Evolutionary conservation across 495 filamentous ascomycete genomes (phyloP).

Genomic region (Rostrohypoxylon terebratum): DNA sequence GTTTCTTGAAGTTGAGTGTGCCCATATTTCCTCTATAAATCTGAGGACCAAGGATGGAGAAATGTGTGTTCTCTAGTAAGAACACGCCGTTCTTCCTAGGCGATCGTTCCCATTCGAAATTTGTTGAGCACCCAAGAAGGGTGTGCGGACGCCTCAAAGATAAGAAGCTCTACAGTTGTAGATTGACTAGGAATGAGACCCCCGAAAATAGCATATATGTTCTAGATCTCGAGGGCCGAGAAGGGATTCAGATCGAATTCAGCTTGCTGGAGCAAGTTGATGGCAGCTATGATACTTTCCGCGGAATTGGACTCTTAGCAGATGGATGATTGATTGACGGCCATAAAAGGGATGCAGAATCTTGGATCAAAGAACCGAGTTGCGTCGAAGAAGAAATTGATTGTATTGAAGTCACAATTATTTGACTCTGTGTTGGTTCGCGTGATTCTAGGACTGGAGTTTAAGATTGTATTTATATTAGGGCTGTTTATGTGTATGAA

Average conservation of each 20-base stretch:
- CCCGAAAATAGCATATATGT: background rate
- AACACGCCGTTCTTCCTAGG: background rate
- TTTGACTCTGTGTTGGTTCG: too few relatives aligned
- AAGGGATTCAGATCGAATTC: background rate
- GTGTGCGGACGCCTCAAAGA: background rate
- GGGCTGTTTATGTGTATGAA: background rate
- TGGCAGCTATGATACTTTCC: background rate
- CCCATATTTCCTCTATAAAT: background rate
- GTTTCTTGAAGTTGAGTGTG: background rate
- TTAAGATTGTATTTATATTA: background rate
- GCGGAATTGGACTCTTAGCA: background rate
- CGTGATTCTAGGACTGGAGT: too few relatives aligned
- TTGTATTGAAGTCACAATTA: background rate
- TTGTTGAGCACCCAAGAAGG: background rate
- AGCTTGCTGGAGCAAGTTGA: background rate
- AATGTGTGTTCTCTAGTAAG: background rate
- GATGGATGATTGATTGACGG: background rate
- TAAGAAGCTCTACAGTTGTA: background rate
- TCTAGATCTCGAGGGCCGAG: background rate
- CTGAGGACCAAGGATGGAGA: background rate
- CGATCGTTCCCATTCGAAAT: background rate
- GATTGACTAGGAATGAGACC: background rate
- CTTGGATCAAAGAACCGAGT: background rate
- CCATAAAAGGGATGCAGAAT: background rate
- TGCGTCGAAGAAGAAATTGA: background rate